phyloP scores from a whole-genome alignment of 208 protist genomes.

The Acanthamoeba lenticulata region DNA sequence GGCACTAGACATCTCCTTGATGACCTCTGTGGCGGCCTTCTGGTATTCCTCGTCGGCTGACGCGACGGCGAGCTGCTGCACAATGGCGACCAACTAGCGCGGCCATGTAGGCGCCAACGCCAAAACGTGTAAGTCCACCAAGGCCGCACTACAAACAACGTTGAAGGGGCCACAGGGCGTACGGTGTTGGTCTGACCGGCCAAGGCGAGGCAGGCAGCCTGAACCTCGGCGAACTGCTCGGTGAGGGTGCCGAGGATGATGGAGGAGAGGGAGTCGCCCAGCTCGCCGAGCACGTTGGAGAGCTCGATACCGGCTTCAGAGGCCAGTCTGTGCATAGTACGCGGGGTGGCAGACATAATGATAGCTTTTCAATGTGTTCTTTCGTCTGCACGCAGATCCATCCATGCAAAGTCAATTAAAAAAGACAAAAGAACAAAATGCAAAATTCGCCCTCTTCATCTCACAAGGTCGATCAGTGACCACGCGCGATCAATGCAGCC shows the following conservation, averaged over 20 bases:
- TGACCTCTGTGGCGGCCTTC: neutral
- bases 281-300: constrained; percentile 19
- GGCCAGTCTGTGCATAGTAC: neutral
- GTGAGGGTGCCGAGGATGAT: constrained; percentile 25
- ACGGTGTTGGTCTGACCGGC: constrained; percentile 53
- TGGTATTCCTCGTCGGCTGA: constrained; percentile 35
- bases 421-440: no score
- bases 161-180: neutral
- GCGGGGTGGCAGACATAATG: neutral
- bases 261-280: constrained; percentile 24
- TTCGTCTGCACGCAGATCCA: no score
- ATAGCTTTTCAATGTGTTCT: no score
- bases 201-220: constrained; percentile 1
- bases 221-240: constrained; percentile 14
- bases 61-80: constrained; percentile 9
- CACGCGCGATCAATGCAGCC: no score
- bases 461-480: no score
- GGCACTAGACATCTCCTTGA: neutral
- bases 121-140: neutral
- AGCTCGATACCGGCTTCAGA: constrained; percentile 16
- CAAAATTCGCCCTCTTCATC: no score
- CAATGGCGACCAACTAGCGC: neutral
- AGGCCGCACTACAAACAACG: neutral
- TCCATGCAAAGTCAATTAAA: no score
- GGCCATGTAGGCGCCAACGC: neutral